Conservation (phyloP, 148 eudicot species). For the Dysphania ambrosioides region DNA sequence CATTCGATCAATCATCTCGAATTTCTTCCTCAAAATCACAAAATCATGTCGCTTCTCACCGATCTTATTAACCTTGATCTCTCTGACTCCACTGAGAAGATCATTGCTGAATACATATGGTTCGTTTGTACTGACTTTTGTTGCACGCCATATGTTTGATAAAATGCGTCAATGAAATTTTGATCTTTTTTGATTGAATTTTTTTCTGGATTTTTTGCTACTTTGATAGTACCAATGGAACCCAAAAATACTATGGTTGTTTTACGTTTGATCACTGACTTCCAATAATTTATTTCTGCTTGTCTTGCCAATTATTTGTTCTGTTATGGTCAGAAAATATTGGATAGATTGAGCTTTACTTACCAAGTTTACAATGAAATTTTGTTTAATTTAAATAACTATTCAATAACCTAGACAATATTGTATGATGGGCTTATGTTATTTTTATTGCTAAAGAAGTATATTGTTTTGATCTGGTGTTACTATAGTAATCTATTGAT, state of each 20-base stretch:
- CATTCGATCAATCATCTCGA: not conserved
- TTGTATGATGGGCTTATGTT: too few relatives aligned
- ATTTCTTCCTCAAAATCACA: not conserved
- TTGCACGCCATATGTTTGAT: slow-evolving; percentile 12
- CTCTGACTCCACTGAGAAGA: slow-evolving; percentile 46
- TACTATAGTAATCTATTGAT: too few relatives aligned
- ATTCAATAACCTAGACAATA: too few relatives aligned
- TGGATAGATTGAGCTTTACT: too few relatives aligned
- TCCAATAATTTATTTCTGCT: too few relatives aligned
- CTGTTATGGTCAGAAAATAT: too few relatives aligned
- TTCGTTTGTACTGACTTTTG: slow-evolving; percentile 7
- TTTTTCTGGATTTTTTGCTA: not conserved
- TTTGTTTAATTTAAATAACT: too few relatives aligned
- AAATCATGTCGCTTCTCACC: slow-evolving; percentile 32
- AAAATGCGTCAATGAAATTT: slow-evolving; percentile 1
- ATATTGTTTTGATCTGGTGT: too few relatives aligned
- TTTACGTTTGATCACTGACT: too few relatives aligned
- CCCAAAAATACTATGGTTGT: too few relatives aligned
- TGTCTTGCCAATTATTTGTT: not conserved
- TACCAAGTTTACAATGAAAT: too few relatives aligned
- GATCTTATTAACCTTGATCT: slow-evolving; percentile 57
- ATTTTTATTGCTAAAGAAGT: too few relatives aligned
- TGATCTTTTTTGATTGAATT: not conserved
- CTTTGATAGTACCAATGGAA: not conserved
- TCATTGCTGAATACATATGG: slow-evolving; percentile 73